Evolutionary conservation across 345 rosid species (phyloP).

Genomic region (Limnanthes douglasii): DNA sequence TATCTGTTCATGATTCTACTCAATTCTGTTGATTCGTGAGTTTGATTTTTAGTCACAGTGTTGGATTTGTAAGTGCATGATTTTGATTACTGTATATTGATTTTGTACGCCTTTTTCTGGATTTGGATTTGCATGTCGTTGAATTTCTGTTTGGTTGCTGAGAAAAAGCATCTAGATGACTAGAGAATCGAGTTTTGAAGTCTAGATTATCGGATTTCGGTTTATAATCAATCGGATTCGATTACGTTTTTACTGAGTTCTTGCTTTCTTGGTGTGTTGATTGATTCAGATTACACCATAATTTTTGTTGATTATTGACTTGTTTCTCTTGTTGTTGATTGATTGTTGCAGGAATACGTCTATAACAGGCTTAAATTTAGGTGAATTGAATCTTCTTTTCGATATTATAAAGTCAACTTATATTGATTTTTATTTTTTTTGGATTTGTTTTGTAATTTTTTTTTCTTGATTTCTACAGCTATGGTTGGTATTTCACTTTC

Average conservation of each 20-base stretch:
- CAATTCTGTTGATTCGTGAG: not conserved
- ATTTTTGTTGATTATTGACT: slow-evolving; percentile 2
- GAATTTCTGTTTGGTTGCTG: slow-evolving; percentile 2
- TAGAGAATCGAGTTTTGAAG: no score
- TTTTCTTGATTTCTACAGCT: slow-evolving; percentile 32
- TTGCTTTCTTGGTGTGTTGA: not conserved
- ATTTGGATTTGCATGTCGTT: slow-evolving; percentile 12
- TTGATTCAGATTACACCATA: not conserved
- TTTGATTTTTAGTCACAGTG: slow-evolving; percentile 1
- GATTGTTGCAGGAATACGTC: slow-evolving; percentile 69
- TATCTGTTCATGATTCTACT: no score
- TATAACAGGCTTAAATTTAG: slow-evolving; percentile 92
- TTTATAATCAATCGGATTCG: not conserved
- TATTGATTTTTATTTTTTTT: not conserved
- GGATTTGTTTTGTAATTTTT: not conserved
- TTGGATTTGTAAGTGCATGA: not conserved
- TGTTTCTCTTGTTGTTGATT: not conserved
- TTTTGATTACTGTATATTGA: not conserved
- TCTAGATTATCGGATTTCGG: not conserved
- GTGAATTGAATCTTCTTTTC: slow-evolving; percentile 10
- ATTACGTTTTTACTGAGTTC: not conserved
- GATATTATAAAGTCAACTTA: slow-evolving; percentile 7
- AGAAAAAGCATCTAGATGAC: no score
- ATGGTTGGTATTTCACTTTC: slow-evolving; percentile 98
- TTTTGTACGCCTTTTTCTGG: not conserved